These are phyloP conservation scores for Inga leiocalycina DNA, from an alignment of 306 rosid genomes.

Conservation along the genomic window DNA sequence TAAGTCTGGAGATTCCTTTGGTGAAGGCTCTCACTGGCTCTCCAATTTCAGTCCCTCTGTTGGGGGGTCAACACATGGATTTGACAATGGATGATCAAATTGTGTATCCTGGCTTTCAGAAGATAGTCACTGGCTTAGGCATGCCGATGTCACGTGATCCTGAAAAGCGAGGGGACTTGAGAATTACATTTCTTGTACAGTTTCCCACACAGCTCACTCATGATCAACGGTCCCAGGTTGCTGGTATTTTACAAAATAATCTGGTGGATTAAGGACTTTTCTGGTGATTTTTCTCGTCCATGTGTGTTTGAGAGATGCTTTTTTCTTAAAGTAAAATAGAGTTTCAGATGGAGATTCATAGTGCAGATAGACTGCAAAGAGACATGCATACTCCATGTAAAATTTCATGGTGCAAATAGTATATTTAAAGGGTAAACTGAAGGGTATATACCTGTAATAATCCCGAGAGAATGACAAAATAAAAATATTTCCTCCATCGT, in stretches of 20 bases:
- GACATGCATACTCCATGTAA: neutral
- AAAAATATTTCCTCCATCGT: neutral
- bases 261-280: conserved; percentile 4
- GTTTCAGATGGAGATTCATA: neutral
- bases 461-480: neutral
- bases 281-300: neutral
- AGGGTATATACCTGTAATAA: neutral
- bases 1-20: conserved; percentile 58
- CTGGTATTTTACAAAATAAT: conserved; percentile 49
- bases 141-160: conserved; percentile 57
- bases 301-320: neutral
- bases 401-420: neutral
- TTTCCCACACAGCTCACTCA: conserved; percentile 65
- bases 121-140: conserved; percentile 61
- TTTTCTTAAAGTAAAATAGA: neutral
- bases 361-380: neutral
- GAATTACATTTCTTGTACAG: conserved; percentile 56
- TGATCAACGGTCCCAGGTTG: conserved; percentile 59
- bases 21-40: conserved; percentile 75
- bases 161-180: conserved; percentile 67
- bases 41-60: conserved; percentile 57
- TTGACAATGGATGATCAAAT: conserved; percentile 50
- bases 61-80: conserved; percentile 62
- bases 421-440: neutral
- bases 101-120: conserved; percentile 61